These are phyloP conservation scores for Trichoderma hamatum DNA, from an alignment of 2,329 filamentous ascomycete species.

Conservation along the genomic window DNA sequence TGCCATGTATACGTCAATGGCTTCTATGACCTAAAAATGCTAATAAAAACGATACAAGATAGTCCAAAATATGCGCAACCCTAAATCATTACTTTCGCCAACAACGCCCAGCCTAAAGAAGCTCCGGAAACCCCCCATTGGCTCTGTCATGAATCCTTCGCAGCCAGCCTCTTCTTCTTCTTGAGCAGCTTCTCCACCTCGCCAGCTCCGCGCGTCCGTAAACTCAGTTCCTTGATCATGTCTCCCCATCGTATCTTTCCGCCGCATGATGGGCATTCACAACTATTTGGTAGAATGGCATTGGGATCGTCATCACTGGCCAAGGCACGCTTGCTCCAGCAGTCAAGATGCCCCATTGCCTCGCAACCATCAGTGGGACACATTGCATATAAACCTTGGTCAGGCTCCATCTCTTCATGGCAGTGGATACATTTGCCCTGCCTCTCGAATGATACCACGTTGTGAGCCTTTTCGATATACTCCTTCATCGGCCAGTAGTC, in stretches of 20 bases:
- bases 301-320: conserved; percentile 38
- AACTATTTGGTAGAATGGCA: conserved; percentile 66
- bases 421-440: conserved; percentile 61
- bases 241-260: conserved; percentile 68
- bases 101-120: background rate
- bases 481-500: conserved; percentile 57
- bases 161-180: conserved; percentile 44
- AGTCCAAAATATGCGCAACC: background rate
- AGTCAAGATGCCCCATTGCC: conserved; percentile 61
- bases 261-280: conserved; percentile 72
- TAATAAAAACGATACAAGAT: background rate
- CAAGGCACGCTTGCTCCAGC: conserved; percentile 60
- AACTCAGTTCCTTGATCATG: conserved; percentile 79
- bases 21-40: background rate
- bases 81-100: background rate
- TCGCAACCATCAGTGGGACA: conserved; percentile 59
- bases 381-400: conserved; percentile 57
- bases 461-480: conserved; percentile 59
- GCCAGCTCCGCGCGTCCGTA: conserved; percentile 70
- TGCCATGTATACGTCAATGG: background rate
- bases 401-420: conserved; percentile 47
- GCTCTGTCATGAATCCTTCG: conserved; percentile 29
- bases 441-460: conserved; percentile 58
- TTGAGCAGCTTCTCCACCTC: conserved; percentile 72
- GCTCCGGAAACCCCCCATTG: background rate